Conservation (phyloP, 352 stramenopile genomes). For the Aphanomyces stellatus region DNA sequence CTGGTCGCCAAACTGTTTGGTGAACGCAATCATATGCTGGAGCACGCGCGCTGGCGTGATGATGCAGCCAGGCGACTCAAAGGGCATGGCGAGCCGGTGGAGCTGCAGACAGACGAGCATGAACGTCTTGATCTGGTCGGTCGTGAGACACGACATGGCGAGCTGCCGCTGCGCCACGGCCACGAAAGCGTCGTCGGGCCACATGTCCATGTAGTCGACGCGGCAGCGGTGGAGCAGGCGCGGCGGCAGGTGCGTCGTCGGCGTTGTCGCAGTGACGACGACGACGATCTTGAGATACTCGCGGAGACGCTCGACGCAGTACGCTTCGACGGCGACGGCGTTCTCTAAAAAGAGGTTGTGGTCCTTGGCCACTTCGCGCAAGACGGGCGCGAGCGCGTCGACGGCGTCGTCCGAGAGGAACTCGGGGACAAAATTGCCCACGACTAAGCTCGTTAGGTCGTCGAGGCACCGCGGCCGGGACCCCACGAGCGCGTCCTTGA, state of each 20-base stretch:
- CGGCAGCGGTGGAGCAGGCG: constrained; percentile 38
- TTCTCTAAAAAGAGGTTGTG: constrained; percentile 23
- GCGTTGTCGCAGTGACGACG: constrained; percentile 26
- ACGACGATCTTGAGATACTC: constrained; percentile 49
- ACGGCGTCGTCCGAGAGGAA: constrained; percentile 48
- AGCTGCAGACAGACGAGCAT: neutral
- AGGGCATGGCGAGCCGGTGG: neutral
- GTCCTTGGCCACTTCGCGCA: constrained; percentile 29
- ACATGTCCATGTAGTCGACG: constrained; percentile 37
- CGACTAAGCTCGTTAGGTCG: constrained; percentile 39
- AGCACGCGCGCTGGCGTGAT: constrained; percentile 23
- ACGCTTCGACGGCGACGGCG: constrained; percentile 28
- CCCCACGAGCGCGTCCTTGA: constrained; percentile 39
- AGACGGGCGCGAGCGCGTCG: constrained; percentile 30
- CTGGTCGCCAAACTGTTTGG: neutral
- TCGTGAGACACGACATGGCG: constrained; percentile 17
- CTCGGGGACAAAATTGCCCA: constrained; percentile 31
- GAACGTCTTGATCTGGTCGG: constrained; percentile 28
- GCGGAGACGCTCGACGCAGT: constrained; percentile 36
- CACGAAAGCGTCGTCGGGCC: constrained; percentile 34
- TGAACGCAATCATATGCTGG: neutral
- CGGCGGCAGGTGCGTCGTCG: neutral
- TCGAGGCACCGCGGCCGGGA: constrained; percentile 31
- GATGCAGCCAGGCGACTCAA: constrained; percentile 19
- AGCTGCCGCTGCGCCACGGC: constrained; percentile 40